Evolutionary conservation across 2,329 filamentous ascomycete genomes (phyloP), one percentile per base, ranked within the genome.

Genomic region (Phialophora tarda): DNA sequence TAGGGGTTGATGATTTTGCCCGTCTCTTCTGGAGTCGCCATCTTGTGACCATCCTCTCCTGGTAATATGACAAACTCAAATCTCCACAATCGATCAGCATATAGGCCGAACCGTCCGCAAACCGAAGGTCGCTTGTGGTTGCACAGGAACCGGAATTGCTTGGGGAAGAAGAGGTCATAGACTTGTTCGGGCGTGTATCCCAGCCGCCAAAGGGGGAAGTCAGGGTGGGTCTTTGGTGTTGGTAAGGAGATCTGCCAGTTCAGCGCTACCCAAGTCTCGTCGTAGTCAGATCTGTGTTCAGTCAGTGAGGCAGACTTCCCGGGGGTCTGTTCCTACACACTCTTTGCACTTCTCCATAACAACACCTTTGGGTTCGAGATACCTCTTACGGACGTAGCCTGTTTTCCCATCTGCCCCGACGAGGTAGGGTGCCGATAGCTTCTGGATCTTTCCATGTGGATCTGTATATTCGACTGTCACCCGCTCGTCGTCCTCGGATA

Each of bases 51-150:
- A 60, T 77, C 71, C 62, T 79, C 78, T 1, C 65, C 67, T 10
- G 72, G 71, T 1, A 68, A 73, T 12, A 79, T 77, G 6, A 80
- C 73, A 63, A 77, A 78, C 58, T 77, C 75, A 63, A 75, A 76
- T 32, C 76, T 62, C 76, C 76, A 78, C 10, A 77, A 56, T n/a
- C 70, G 67, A 54, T 77, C 75, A 14, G 64, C 26, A 3, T 44
- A 58, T 3, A 70, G 67, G 4, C 74, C 76, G 67, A 77, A 77
- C 32, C 75, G 63, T 34, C 75, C 74, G 55, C 70, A 74, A 3
- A 74, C 72, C 5, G 73, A 70, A 4, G 73, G 67, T 41, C 73
- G 54, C 6, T 67, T 62, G n/a, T 73, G 72, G 56, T 74, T 73
- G 63, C 72, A 73, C 23, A 73, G 64, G 48, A 77, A 75, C 8